Evolutionary conservation across 2,329 filamentous ascomycete genomes (phyloP), one percentile per base, ranked within the genome.

Genomic region (Neopestalotiopsis sp.): DNA sequence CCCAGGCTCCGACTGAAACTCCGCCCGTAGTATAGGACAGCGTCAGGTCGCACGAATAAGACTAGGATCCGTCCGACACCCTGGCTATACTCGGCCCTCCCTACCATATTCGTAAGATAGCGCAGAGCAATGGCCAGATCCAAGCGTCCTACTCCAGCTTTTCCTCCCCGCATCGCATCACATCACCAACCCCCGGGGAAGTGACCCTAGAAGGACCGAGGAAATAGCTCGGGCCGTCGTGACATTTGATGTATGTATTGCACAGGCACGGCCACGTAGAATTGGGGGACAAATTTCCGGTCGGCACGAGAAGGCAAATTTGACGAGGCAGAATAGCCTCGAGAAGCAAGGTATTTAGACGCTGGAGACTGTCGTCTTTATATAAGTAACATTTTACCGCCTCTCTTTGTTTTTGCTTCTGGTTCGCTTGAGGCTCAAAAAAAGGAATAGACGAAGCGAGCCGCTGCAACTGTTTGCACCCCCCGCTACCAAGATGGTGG

Each of bases 161-260:
- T 49, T 53, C 40, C 61, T 53, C 61, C 34, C 61, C 61, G 40
- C 61, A 64, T 64, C 61, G n/a, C 24, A 64, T 40, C 61, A 32
- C 10, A 59, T 34, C 57, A 30, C 30, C 57, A 30, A 34, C 13
- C 34, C 30, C 61, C 61, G n/a, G 14, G 32, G 34, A 64, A 64
- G 42, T 24, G 13, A 64, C 61, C 38, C 61, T 17, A 64, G 34
- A 64, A 64, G 42, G 42, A 45, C 61, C 61, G 61, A 64, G 61
- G 40, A 53, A 53, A 64, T 28, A 53, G n/a, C 45, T 53, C 61
- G 61, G 42, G 61, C 61, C 42, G 61, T 64, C n/a, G 34, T 24
- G 28, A 34, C 59, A 34, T 62, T 10, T 32, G 58, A 14, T 38
- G 10, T 34, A 38, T 10, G 34, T 30, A 38, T 34, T 20, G 30